Evolutionary conservation across 371 early-diverging fungal species (phyloP), one percentile per base, ranked within the genome.

Genomic region (Mucor saturninus): DNA sequence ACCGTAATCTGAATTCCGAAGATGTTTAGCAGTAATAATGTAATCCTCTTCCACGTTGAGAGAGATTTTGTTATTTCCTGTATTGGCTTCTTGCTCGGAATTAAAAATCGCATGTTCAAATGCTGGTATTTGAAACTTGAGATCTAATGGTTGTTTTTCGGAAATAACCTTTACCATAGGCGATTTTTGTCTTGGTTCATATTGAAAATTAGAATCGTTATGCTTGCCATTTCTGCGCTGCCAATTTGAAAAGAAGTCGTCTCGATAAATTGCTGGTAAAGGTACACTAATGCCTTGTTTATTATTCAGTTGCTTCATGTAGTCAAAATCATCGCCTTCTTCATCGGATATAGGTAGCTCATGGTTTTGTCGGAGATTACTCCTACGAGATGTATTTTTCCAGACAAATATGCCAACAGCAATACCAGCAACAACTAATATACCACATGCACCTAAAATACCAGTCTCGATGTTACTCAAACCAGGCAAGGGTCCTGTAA

Each of bases 321-420:
- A 11, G 3, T 50, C 38, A 7, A 29, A 32, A 26, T 37, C 43
- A 10, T 61, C 26, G 6, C 37, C 8, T 37, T 61, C 61, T 5
- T 43, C 43, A 54, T 61, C 61, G 5, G 45, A 30, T 39, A 45
- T 53, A 4, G 31, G 21, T 4, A 13, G 29, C 10, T 21, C 45
- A 11, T 35, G 53, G 30, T 37, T 26, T 4, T 4, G 14, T 49
- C 59, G 59, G 38, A 59, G 50, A 50, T 50, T 49, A 50, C 59
- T 50, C 49, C 59, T 37, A 7, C 43, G 51, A 9, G 49, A 14
- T 30, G 54, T 59, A 7, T 65, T 65, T 31, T 59, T 65, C 65
- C 65, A 65, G 10, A 65, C 65, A 49, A 65, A 54, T 40, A 65
- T 59, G 32, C 65, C 65, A 1, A 65, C 65, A 4, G 65, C 60